Evolutionary conservation across 495 filamentous ascomycete genomes (phyloP), one percentile per base, ranked within the genome.

Genomic region (Penicillium waksmanii): DNA sequence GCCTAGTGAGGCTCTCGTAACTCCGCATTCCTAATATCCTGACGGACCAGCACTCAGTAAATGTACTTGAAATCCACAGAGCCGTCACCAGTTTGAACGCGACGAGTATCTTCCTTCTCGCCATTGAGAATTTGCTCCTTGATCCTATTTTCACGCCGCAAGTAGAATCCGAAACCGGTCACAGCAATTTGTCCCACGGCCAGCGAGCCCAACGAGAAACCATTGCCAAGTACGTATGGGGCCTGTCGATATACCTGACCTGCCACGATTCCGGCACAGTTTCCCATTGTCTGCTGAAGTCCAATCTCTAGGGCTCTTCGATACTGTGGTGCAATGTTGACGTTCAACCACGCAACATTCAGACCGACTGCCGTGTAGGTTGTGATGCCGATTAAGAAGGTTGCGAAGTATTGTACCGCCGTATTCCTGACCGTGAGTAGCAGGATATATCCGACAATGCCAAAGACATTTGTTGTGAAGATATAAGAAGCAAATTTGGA

Each of bases 321-420:
- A 56, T 83, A 84, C 47, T 87, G 83, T 23, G 82, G 82, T 2
- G 84, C 82, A 6, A 82, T 67, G 58, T 86, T 87, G 57, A 83
- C 78, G 48, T 83, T 82, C 21, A 85, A 65, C 84, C 83, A 86
- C 9, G 79, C 79, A 15, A 85, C 58, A 64, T 83, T 84, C 18
- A 85, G 62, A 7, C 82, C 82, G 3, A 79, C 72, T 9, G 74
- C 76, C 10, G 73, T 75, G 56, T 82, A 85, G 11, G 80, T 74
- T 4, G 80, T 80, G 25, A 82, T 72, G 1, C 77, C 81, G 34
- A 75, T 78, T 15, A 87, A 70, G 67, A 79, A 87, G 15, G 78
- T 82, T 11, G 78, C 84, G 51, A 85, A 83, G 64, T 83, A 87
- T 56, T 80, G 76, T 40, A 86, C 80, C 0, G 66, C 67, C 27